Conservation (phyloP, 2,329 filamentous ascomycete genomes). For the Aureobasidium vineae region DNA sequence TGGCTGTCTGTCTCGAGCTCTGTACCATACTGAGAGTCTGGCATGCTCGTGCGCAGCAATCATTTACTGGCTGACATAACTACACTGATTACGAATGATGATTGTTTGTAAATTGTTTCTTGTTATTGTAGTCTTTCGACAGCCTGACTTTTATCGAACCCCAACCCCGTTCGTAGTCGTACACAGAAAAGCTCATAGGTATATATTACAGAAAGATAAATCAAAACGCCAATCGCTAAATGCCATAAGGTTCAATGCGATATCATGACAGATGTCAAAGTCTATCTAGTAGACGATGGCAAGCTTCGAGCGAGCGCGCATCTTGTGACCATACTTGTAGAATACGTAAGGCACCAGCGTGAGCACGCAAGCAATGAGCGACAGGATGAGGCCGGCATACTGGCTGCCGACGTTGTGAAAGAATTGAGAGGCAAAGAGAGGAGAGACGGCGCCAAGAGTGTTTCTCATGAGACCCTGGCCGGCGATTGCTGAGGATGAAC, state of each 20-base stretch:
- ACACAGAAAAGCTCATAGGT: constrained; percentile 3
- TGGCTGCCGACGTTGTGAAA: constrained; percentile 56
- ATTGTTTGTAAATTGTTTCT: background rate
- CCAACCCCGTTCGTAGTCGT: background rate
- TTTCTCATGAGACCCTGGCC: constrained; percentile 55
- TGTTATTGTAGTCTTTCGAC: background rate
- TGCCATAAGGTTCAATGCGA: constrained; percentile 8
- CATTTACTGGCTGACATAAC: background rate
- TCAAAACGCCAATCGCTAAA: constrained; percentile 17
- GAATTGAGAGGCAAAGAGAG: constrained; percentile 53
- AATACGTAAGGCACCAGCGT: constrained; percentile 48
- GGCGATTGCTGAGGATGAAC: constrained; percentile 46
- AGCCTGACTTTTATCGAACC: background rate
- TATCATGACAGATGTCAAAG: background rate
- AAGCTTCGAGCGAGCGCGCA: constrained; percentile 44
- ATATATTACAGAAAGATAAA: constrained; percentile 1
- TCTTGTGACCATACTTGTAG: constrained; percentile 44
- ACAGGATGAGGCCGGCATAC: constrained; percentile 52
- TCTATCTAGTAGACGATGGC: constrained; percentile 32
- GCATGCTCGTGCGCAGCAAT: background rate
- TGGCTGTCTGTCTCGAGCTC: background rate
- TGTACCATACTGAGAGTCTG: background rate
- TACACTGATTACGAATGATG: background rate
- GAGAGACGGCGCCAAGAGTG: constrained; percentile 53
- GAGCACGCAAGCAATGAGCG: constrained; percentile 47